A percentile compares a stretch with the other conserved stretches of the same genome.
These are phyloP conservation scores for Calonectria hongkongensis DNA, from an alignment of 2,329 filamentous ascomycete species.

Conservation along the genomic window DNA sequence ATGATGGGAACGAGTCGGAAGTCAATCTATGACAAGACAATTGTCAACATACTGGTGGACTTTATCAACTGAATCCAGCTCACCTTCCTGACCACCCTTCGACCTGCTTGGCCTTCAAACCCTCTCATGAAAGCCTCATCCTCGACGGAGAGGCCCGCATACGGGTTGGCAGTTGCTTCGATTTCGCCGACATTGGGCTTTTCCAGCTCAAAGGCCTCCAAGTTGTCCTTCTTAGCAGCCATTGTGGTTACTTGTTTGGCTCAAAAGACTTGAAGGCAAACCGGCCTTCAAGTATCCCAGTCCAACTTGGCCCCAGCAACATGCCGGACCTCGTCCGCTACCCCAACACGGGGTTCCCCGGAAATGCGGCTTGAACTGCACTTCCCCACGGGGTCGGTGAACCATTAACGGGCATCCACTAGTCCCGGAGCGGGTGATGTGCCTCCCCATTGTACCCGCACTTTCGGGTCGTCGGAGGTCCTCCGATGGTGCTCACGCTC, in stretches of 20 bases:
- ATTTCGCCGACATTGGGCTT: neutral
- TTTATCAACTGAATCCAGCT: neutral
- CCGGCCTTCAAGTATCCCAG: neutral
- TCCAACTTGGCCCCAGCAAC: neutral
- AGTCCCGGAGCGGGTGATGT: neutral
- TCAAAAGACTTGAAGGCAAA: neutral
- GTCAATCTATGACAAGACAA: conserved; percentile 38
- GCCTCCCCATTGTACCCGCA: neutral
- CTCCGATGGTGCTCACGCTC: neutral
- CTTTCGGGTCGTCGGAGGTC: conserved; percentile 2
- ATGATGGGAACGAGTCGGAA: conserved; percentile 46
- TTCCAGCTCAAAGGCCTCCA: conserved; percentile 5
- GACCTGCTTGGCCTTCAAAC: conserved; percentile 44
- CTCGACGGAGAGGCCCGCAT: conserved; percentile 50
- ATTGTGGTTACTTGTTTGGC: neutral
- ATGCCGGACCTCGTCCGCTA: conserved; percentile 8
- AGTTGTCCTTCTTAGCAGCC: neutral
- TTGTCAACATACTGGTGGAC: neutral
- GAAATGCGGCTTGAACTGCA: neutral
- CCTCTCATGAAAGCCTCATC: conserved; percentile 42
- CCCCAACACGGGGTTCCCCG: neutral
- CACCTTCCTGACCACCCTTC: conserved; percentile 45
- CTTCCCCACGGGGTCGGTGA: conserved; percentile 12
- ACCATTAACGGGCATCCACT: too few species aligned
- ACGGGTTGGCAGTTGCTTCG: conserved; percentile 38